Base-by-base conservation (phyloP, 129 eudicot species). In the Glebionis coronaria region DNA sequence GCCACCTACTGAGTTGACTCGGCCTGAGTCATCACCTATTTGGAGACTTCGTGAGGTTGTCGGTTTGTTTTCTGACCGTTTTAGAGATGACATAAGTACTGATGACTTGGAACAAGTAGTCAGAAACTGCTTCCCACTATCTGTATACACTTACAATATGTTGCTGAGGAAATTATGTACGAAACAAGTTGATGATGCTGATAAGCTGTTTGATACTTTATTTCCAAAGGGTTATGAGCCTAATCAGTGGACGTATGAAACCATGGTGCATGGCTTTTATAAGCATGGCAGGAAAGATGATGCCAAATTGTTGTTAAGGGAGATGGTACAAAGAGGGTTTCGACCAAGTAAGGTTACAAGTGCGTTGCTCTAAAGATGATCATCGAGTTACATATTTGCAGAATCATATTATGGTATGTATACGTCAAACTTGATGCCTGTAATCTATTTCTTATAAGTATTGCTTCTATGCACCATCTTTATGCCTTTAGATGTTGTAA, bases 241-340 rank as follows among this genome's bases (percentile, higher is more conserved):
- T 28, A 83, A 88, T 71, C 49, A 71, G 65, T 88, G 95, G 96
- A 85, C 86, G 63, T 92, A 82, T 56, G 84, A 84, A 27, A 63
- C 52, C 28, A 51, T 92, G 55, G 90, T 84, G n/a, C 85, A 76
- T 63, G 96, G 89, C 47, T 83, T 73, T 68, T 27, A 31, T 44
- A 82, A 44, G 68, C 71, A 65, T 63, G 95, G 96, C 50, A 75
- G 82, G 73, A 67, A 2, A 54, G 38, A 65, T 20, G 96, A 92
- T 54, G 96, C 86, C 53, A 76, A 47, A 44, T 50, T 38, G 54
- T 84, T 83, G 86, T 13, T 47, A 52, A 82, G 80, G 61, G 86
- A 88, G 81, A 88, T 92, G 98, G 15, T 49, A 8, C 69, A 59
- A 49, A 76, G 78, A 73, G 94, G 96, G 62, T 80, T 70, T 71